Base-by-base conservation (phyloP, 805 yeast genomes). In the Zygosaccharomyces bisporus region DNA sequence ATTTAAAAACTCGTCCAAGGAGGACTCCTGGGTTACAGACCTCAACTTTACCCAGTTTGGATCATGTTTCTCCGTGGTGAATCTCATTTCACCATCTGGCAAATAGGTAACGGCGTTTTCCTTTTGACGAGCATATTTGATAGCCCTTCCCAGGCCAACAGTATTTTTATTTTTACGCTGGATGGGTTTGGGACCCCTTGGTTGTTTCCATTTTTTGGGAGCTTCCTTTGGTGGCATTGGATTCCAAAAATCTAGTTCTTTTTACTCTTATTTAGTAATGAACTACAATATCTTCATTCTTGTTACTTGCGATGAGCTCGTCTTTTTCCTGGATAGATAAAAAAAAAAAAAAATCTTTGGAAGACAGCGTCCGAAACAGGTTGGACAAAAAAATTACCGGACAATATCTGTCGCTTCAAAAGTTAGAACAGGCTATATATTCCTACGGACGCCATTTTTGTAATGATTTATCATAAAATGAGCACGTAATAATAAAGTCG, bases 21-120 rank as follows among this genome's bases (percentile, higher is more conserved):
- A 83, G 54, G 84, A 79, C 64, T 93, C 98, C 58, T 93, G 98
- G 0, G 98, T 93, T 12, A 93, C 95, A 2, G 97, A 89, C 62
- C 93, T 79, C 59, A 93, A 70, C 52, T 89, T 87, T 41, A 86
- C 95, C 95, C 96, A 88, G 50, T 75, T 77, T 10, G 88, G 95
- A 60, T 87, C 95, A 54, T 79, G 86, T 54, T 82, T 83, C 37
- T 77, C 82, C 0, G 96, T 88, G 14, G 95, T 86, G 65, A 88
- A 89, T 57, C 96, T 73, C 79, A 86, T 76, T 58, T 86, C 95
- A 53, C 95, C 95, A 69, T 84, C 93, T 21, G 95, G 95, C 35
- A 85, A 68, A 55, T 69, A 79, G 60, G 82, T 81, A 44, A 86
- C 77, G 49, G 77, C 76, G 59, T 86, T 83, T 58, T 83, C 89